Base-by-base conservation (phyloP, 192 early-diverging fungal genomes). In the Entomortierella lignicola region DNA sequence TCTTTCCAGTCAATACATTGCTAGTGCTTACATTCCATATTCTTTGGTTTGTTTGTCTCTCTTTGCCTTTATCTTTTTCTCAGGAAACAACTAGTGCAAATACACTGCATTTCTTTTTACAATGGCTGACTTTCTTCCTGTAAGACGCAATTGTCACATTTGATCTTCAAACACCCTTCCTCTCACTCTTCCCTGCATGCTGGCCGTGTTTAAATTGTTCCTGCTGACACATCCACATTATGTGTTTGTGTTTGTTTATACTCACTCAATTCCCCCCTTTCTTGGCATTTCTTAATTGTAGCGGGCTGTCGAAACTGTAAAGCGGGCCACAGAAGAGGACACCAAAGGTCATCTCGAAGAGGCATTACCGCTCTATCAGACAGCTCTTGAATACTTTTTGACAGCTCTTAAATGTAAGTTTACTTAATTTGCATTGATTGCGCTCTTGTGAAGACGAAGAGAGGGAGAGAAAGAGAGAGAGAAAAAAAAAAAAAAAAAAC, bases 231-330 rank as follows among this genome's bases (percentile, higher is more conserved):
- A 2, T 15, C 44, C 44, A 37, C 55, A 10, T 57, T 54, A 2
- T 30, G 4, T 29, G 7, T 23, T 29, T 26, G 3, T 55, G 53
- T n/a, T 55, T 26, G 17, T 18, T 41, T 59, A 32, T 29, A 5
- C 31, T 47, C 20, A 47, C 17, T 47, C 20, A 15, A 12, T 15
- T 15, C 44, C 20, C 44, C 44, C 20, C 44, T 50, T 54, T 41
- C 26, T 20, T 56, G 12, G 7, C 42, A 52, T 65, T 54, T 18
- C n/a, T n/a, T 60, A 12, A 2, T 29, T 25, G 20, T 59, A 92
- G 89, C 96, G 95, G 86, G 97, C 94, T 8, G 90, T 98, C 34
- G 95, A 96, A 50, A 93, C 97, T 39, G 94, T 95, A 34, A 96
- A 94, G 73, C 89, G 91, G 70, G 97, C 97, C 17, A 97, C 94